Conservation (phyloP, 2,329 filamentous ascomycete genomes). For the Hypoxylon sp. region DNA sequence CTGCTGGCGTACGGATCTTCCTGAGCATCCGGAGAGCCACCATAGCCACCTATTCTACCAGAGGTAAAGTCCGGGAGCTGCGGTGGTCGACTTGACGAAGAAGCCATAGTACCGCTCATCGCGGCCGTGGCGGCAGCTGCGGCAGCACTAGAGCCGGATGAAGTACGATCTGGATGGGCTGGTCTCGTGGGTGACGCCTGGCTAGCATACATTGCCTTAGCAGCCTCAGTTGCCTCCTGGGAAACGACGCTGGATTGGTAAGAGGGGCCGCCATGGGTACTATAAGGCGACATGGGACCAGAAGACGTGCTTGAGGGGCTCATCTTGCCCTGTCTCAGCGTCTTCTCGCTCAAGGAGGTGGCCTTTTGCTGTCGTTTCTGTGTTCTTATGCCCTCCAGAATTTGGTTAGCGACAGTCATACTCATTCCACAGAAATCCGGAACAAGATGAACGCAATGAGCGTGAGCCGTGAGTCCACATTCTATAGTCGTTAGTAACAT, state of each 20-base stretch:
- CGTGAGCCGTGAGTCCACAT: constrained; percentile 90
- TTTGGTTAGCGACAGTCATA: constrained; percentile 95
- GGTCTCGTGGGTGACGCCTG: constrained; percentile 62
- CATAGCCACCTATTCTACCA: constrained; percentile 47
- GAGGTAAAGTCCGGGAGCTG: constrained; percentile 46
- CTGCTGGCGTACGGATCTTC: constrained; percentile 44
- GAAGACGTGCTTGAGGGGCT: constrained; percentile 51
- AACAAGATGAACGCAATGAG: constrained; percentile 90
- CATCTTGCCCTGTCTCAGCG: constrained; percentile 65
- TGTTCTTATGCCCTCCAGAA: constrained; percentile 83
- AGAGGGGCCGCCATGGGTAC: constrained; percentile 37
- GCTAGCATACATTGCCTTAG: constrained; percentile 68
- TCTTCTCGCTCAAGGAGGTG: constrained; percentile 69
- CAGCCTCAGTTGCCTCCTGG: constrained; percentile 67
- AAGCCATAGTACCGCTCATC: constrained; percentile 60
- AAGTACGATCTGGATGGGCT: constrained; percentile 61
- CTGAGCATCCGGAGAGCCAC: constrained; percentile 41
- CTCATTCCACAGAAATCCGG: constrained; percentile 99
- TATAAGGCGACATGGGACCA: constrained; percentile 44
- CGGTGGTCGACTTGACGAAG: constrained; percentile 43
- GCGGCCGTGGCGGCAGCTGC: constrained; percentile 66
- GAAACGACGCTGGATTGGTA: constrained; percentile 51
- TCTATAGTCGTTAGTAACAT: no score
- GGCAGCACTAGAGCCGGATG: constrained; percentile 61
- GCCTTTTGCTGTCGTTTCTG: constrained; percentile 74